Evolutionary conservation across 148 eudicot species (phyloP).

Genomic region (Nepenthes gracilis): DNA sequence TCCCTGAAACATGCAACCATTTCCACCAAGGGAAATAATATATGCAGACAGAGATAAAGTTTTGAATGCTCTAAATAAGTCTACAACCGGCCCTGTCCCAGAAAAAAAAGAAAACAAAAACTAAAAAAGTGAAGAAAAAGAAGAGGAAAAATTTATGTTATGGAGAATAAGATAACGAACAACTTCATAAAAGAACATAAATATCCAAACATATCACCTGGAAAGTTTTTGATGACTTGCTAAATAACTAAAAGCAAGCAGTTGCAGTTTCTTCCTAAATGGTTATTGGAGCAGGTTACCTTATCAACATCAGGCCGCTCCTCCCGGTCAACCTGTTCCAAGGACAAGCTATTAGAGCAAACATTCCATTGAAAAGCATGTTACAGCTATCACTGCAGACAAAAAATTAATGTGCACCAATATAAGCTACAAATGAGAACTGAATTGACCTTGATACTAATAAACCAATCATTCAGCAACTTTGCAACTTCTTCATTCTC

Average conservation of each 20-base stretch:
- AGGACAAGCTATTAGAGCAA: constrained; percentile 3
- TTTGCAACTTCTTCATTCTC: constrained; percentile 85
- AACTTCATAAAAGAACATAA: too few relatives aligned
- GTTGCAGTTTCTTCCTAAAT: background rate
- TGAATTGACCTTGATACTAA: constrained; percentile 72
- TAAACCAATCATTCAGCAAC: constrained; percentile 85
- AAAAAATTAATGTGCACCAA: background rate
- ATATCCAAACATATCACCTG: too few relatives aligned
- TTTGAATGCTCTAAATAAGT: too few relatives aligned
- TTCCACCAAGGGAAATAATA: too few relatives aligned
- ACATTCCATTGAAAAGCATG: background rate
- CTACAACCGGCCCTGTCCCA: too few relatives aligned
- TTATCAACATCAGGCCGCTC: constrained; percentile 98
- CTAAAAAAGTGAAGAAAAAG: too few relatives aligned
- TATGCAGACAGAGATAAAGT: too few relatives aligned
- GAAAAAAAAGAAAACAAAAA: too few relatives aligned
- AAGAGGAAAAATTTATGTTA: too few relatives aligned
- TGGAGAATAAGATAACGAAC: too few relatives aligned
- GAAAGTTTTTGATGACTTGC: too few relatives aligned
- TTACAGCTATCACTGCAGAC: background rate
- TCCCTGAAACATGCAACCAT: too few relatives aligned
- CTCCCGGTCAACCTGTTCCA: constrained; percentile 82
- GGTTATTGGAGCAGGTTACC: constrained; percentile 18
- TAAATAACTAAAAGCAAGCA: background rate
- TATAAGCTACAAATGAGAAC: background rate